Evolutionary conservation across 768 basidiomycete genomes (phyloP).

Genomic region (Trametes cinnabarina): DNA sequence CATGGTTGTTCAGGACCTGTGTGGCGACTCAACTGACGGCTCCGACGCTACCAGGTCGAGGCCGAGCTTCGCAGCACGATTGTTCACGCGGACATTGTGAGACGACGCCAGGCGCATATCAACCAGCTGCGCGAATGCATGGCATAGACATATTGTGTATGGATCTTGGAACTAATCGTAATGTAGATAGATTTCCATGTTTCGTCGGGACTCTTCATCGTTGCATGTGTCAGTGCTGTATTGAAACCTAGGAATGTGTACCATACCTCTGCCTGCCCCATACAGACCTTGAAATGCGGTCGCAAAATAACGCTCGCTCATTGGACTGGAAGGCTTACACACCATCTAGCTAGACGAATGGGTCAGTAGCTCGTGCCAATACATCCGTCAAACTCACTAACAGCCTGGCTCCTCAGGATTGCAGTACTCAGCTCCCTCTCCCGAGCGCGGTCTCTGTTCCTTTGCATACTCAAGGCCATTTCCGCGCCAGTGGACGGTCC

Average conservation of each 20-base stretch:
- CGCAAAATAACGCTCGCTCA: no score
- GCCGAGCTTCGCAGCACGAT: slow-evolving; percentile 53
- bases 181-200: neutral
- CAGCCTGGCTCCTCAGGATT: no score
- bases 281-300: no score
- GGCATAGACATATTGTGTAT: slow-evolving; percentile 14
- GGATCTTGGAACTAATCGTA: neutral
- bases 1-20: neutral
- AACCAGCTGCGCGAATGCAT: slow-evolving; percentile 20
- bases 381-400: no score
- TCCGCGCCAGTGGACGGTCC: no score
- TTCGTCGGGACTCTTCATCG: neutral
- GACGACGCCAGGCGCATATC: slow-evolving; percentile 53
- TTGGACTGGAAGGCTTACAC: no score
- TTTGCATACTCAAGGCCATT: no score
- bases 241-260: neutral
- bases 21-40: neutral
- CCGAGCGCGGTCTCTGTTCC: no score
- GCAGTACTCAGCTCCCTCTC: no score
- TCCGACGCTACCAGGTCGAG: slow-evolving; percentile 21
- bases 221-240: slow-evolving; percentile 2
- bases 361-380: no score
- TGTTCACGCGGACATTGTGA: slow-evolving; percentile 54
- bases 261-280: no score
- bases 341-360: no score